Base-by-base conservation (phyloP, 306 rosid species). In the Ormosia semicastrata region DNA sequence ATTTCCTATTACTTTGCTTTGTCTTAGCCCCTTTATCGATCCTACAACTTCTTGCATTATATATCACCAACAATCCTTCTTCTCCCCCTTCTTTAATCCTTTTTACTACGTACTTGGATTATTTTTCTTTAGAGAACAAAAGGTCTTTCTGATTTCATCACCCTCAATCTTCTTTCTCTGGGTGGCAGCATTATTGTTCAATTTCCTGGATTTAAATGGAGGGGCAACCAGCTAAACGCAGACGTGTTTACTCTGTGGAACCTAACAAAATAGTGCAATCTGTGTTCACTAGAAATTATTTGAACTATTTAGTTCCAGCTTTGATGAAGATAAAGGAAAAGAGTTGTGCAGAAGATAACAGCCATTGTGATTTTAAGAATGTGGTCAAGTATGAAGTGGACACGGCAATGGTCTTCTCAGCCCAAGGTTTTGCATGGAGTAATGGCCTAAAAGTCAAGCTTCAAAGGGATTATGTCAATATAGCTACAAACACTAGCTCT, bases 331-430 rank as follows among this genome's bases (percentile, higher is more conserved):
- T 89, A 29, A 84, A 85, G 41, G 81, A 83, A 46, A 72, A 78
- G 10, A 49, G 10, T 57, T 66, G 70, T 43, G 30, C 57, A 52
- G 63, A 73, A 75, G 73, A 67, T 24, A 52, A n/a, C 43, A 56
- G 32, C 30, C 6, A 54, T 11, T 52, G 43, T 52, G 81, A 86
- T 41, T 7, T 76, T 0, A 68, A 69, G 75, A 75, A 79, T 59
- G 60, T 67, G 49, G 88, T 91, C 15, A 90, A 81, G 83, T 77
- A 82, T 78, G 90, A 91, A 80, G 96, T 89, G 80, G 90, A 85
- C 68, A 90, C 83, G 97, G 97, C 96, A 71, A 78, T 93, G 93
- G 97, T 81, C 32, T 59, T 80, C 7, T 91, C 96, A 33, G 91
- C 92, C 0, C 81, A 78, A 39, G 82, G 86, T 11, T 91, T 83